Evolutionary conservation across 495 filamentous ascomycete species (phyloP), one percentile per base, ranked within the genome.

Genomic region (Penicillium pancosmium): DNA sequence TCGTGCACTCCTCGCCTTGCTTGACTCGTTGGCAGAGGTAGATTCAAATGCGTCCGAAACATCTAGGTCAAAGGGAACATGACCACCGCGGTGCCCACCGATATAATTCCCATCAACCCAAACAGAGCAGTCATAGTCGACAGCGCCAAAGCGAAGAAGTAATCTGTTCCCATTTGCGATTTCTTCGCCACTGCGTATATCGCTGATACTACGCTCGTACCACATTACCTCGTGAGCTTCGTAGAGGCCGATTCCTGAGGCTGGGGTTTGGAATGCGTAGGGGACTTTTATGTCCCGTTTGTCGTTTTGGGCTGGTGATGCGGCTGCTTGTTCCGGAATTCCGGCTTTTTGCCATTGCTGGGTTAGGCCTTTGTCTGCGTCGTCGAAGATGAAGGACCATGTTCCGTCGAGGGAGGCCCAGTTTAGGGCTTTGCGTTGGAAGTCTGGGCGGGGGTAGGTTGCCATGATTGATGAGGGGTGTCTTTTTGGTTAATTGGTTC

Each of bases 351-450:
- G 72, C 69, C 75, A 75, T 35, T 70, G 52, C 18, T 72, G 46
- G 31, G 53, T 55, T 8, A 82, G 71, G 3, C 82, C 82, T 21
- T 68, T 56, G 60, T 86, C 81, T 23, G 71, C 59, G 67, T 86
- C 82, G 68, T 87, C 84, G 60, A 86, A 87, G 57, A 80, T 68
- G 61, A 86, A 80, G 50, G 71, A 65, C 83, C 84, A 87, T 34
- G 75, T 61, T 6, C 82, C 80, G 67, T 87, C 77, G 10, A 86
- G 75, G 15, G 78, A 74, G 15, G 65, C 58, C 84, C 84, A 87
- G 61, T 71, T 75, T 12, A 81, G 78, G 38, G 69, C 52, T 23
- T 65, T 65, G 48, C 82, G 81, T 44, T 76, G 60, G 70, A 85
- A 86, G 62, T 87, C 83, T 0, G 84, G 83, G 10, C 84, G 73